These are phyloP conservation scores for Talaromyces sp. DNA, from an alignment of 2,329 filamentous ascomycete genomes.

Conservation along the genomic window DNA sequence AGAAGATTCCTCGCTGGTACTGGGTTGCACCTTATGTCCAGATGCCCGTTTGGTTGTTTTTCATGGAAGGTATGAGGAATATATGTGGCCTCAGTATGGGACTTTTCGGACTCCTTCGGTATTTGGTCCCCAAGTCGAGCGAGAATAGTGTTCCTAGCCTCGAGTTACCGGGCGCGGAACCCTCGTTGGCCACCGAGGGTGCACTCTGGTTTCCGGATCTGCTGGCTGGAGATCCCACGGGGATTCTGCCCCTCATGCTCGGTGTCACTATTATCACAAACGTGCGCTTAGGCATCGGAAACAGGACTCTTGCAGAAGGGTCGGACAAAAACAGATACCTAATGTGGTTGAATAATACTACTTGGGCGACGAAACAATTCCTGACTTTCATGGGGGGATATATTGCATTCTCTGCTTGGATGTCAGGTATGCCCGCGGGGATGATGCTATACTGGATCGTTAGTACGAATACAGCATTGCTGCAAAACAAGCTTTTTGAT, in stretches of 20 bases:
- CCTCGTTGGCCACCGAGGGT: conserved; percentile 56
- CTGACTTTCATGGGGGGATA: conserved; percentile 42
- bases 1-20: conserved; percentile 29
- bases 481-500: conserved; percentile 42
- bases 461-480: conserved; percentile 43
- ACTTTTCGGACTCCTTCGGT: conserved; percentile 44
- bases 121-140: conserved; percentile 33
- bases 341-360: conserved; percentile 20
- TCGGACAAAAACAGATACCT: conserved; percentile 31
- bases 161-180: conserved; percentile 41
- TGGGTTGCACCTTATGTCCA: conserved; percentile 32
- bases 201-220: conserved; percentile 62
- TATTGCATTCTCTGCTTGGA: conserved; percentile 34
- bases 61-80: conserved; percentile 49
- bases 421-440: conserved; percentile 43
- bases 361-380: conserved; percentile 28
- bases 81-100: conserved; percentile 48
- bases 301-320: conserved; percentile 22
- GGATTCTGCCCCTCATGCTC: conserved; percentile 51
- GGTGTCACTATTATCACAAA: conserved; percentile 52
- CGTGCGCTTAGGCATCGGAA: conserved; percentile 38
- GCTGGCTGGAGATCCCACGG: conserved; percentile 52
- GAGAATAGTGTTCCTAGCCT: conserved; percentile 23
- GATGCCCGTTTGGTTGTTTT: conserved; percentile 47
- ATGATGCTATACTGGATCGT: conserved; percentile 54